Evolutionary conservation across 139 green algal genomes (phyloP).

Genomic region (Coccomyxa sp.): DNA sequence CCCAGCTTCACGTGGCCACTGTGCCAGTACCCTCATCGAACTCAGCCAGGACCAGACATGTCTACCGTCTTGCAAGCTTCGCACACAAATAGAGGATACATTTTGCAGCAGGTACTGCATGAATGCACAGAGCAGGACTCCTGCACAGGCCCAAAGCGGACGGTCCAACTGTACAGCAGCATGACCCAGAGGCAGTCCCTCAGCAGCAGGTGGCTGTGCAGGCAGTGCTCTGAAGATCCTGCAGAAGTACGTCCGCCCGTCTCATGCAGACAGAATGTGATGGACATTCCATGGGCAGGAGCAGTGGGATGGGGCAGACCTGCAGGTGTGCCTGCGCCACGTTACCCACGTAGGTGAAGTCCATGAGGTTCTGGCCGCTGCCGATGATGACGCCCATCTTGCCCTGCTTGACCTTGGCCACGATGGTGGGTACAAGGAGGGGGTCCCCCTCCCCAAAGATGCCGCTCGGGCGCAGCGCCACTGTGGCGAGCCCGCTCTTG

Average conservation of each 20-base stretch:
- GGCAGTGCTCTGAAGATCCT: background rate
- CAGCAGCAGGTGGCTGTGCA: background rate
- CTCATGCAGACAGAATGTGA: background rate
- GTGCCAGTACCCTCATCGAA: too few relatives aligned
- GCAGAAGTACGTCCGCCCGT: too few relatives aligned
- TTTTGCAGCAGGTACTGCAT: too few relatives aligned
- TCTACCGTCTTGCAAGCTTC: too few relatives aligned
- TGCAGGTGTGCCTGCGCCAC: slow-evolving; percentile 70
- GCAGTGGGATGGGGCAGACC: slow-evolving; percentile 9
- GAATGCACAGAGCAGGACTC: background rate
- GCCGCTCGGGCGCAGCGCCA: slow-evolving; percentile 72
- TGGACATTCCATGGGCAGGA: background rate
- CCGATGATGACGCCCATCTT: slow-evolving; percentile 95
- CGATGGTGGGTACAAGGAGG: slow-evolving; percentile 72
- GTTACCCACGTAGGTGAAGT: slow-evolving; percentile 91
- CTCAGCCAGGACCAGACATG: too few relatives aligned
- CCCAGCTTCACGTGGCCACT: too few relatives aligned
- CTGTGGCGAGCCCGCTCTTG: slow-evolving; percentile 41
- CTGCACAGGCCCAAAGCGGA: too few relatives aligned
- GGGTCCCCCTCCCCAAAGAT: slow-evolving; percentile 88
- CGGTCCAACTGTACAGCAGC: background rate
- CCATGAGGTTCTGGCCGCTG: slow-evolving; percentile 71
- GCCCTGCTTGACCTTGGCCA: slow-evolving; percentile 43
- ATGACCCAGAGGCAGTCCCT: background rate
- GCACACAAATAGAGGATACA: too few relatives aligned